Conservation (phyloP, 2,329 filamentous ascomycete genomes). For the Coniochaeta sp. region DNA sequence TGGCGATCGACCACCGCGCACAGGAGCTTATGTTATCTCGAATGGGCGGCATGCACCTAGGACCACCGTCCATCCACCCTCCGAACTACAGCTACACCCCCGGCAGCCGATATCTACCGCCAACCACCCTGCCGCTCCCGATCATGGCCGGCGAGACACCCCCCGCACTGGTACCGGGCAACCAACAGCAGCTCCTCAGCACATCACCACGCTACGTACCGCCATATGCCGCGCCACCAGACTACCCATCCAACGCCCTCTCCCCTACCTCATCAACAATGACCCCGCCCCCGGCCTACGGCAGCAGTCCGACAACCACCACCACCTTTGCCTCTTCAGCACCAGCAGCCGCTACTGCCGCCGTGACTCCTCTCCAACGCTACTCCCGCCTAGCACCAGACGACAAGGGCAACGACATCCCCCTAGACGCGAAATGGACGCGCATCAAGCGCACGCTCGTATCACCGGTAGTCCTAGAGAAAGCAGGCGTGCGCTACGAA, state of each 20-base stretch:
- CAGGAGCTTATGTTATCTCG: conserved; percentile 31
- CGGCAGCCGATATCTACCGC: conserved; percentile 23
- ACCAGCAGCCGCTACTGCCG: conserved; percentile 12
- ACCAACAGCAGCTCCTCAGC: conserved; percentile 22
- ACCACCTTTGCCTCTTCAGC: conserved; percentile 17
- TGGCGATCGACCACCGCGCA: conserved; percentile 34
- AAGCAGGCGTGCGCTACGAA: conserved; percentile 52
- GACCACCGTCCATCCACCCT: conserved; percentile 19
- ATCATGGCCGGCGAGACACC: conserved; percentile 11
- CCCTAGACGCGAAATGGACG: conserved; percentile 52
- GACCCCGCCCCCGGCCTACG: conserved; percentile 25
- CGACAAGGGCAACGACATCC: conserved; percentile 48
- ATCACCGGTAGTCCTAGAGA: conserved; percentile 49
- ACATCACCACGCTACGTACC: conserved; percentile 33
- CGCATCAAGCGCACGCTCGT: conserved; percentile 47
- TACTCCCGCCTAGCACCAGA: conserved; percentile 45
- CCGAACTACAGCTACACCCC: conserved; percentile 30
- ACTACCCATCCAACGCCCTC: conserved; percentile 11
- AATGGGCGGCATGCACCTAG: conserved; percentile 33
- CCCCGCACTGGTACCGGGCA: conserved; percentile 10
- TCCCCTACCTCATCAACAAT: conserved; percentile 9
- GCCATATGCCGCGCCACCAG: conserved; percentile 20
- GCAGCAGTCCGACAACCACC: conserved; percentile 21
- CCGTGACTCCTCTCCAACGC: conserved; percentile 8
- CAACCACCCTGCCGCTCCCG: conserved; percentile 25